Base-by-base conservation (phyloP, 1,284 basidiomycete genomes). In the Tylopilus sp. region DNA sequence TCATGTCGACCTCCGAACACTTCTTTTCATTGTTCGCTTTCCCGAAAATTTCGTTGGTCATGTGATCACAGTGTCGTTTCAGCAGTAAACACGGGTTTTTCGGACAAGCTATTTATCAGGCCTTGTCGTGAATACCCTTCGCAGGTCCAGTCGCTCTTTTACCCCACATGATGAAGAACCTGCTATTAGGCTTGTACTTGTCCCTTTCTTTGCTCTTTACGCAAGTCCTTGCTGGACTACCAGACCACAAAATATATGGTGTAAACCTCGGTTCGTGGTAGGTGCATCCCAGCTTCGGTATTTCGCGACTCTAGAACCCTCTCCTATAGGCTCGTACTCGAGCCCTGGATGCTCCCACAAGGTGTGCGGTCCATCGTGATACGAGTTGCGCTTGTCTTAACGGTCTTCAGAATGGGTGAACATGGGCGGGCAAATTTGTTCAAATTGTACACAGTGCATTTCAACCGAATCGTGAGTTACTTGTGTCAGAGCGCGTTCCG, bases 261-360 rank as follows among this genome's bases (percentile, higher is more conserved):
- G 86, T 87, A 13, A 87, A 88, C 71, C 70, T 87, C 41, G 85
- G 85, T 35, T 82, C 82, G 70, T 86, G 85, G 83, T 82, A 72
- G 53, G 81, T 54, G 7, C 61, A 23, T 41, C 27, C 27, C 64
- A 37, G 1, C 19, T 13, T 23, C 34, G 8, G 17, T 31, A 3
- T 66, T 17, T 12, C 6, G 14, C 21, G 12, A 31, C 19, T 52
- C 19, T 48, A 48, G 37, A 58, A 41, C n/a, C 6, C 14, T 27
- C 25, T 50, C 27, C 59, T 62, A n/a, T 64, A 85, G 85, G 86
- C 76, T 87, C 27, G 72, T 87, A 2, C 74, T 85, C n/a, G 87
- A 88, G 70, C 57, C 85, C n/a, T 88, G 87, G 87, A 88, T 88
- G 87, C 79, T 86, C 19, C 87, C 87, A 3, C 74, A 79, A 72